Conservation (phyloP, 2,329 filamentous ascomycete genomes). For the Paraconiothyrium brasiliense region DNA sequence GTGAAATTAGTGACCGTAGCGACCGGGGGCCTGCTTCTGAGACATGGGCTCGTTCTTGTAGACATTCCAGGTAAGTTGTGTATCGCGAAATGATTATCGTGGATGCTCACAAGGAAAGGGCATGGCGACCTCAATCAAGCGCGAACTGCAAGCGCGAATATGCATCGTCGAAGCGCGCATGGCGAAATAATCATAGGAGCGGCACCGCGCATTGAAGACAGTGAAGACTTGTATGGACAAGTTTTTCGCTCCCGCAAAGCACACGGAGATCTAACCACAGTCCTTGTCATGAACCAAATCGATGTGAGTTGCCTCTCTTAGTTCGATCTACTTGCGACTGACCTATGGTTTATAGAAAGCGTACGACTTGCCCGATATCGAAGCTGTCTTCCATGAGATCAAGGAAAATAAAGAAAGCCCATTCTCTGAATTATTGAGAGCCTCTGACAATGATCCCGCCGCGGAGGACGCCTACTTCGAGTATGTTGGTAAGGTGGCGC, state of each 20-base stretch:
- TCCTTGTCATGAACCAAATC: neutral
- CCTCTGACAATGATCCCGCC: too few species aligned
- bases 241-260: neutral
- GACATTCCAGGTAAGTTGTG: conserved; percentile 5
- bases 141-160: conserved; percentile 2
- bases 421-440: too few species aligned
- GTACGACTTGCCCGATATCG: too few species aligned
- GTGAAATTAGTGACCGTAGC: neutral
- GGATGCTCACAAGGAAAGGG: neutral
- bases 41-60: neutral
- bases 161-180: neutral
- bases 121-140: conserved; percentile 3
- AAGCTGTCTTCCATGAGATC: too few species aligned
- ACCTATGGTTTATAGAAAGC: too few species aligned
- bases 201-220: neutral
- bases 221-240: neutral
- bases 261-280: neutral
- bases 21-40: neutral
- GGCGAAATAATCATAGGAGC: neutral
- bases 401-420: too few species aligned
- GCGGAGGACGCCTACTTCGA: too few species aligned
- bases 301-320: neutral
- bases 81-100: neutral
- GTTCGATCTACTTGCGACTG: neutral
- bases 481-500: too few species aligned